Evolutionary conservation across 768 basidiomycete genomes (phyloP).

Genomic region (Strobilomyces dryophilus): DNA sequence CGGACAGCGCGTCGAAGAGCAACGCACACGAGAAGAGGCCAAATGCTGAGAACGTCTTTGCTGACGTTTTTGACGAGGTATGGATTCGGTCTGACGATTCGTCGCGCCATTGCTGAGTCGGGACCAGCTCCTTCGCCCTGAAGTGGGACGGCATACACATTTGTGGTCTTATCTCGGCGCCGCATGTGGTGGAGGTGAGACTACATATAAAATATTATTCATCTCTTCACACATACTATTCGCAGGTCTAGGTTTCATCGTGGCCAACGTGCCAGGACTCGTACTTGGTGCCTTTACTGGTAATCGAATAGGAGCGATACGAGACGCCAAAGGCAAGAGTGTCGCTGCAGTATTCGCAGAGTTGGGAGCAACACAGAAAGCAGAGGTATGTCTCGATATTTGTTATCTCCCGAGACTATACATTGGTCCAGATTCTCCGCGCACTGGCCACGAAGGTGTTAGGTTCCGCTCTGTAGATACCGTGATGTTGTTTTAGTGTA

Average conservation of each 20-base stretch:
- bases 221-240: conserved; percentile 30
- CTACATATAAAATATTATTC: conserved; percentile 2
- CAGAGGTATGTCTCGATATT: conserved; percentile 56
- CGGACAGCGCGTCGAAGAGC: conserved; percentile 28
- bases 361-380: conserved; percentile 74
- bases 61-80: conserved; percentile 91
- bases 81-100: conserved; percentile 10
- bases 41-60: conserved; percentile 77
- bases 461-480: conserved; percentile 49
- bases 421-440: conserved; percentile 58
- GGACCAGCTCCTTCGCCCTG: conserved; percentile 68
- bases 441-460: conserved; percentile 81
- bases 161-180: conserved; percentile 77
- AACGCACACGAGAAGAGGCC: conserved; percentile 47
- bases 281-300: conserved; percentile 86
- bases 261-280: conserved; percentile 82
- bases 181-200: conserved; percentile 57
- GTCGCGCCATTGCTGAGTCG: not conserved
- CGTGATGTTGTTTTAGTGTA: conserved; percentile 3
- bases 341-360: conserved; percentile 85
- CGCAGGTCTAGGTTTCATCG: conserved; percentile 37
- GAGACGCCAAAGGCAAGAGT: conserved; percentile 93
- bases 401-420: not conserved
- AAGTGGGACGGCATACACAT: conserved; percentile 65
- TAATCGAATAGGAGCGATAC: conserved; percentile 84